Evolutionary conservation across 441 rosid genomes (phyloP).

Genomic region (Capsella rubella): DNA sequence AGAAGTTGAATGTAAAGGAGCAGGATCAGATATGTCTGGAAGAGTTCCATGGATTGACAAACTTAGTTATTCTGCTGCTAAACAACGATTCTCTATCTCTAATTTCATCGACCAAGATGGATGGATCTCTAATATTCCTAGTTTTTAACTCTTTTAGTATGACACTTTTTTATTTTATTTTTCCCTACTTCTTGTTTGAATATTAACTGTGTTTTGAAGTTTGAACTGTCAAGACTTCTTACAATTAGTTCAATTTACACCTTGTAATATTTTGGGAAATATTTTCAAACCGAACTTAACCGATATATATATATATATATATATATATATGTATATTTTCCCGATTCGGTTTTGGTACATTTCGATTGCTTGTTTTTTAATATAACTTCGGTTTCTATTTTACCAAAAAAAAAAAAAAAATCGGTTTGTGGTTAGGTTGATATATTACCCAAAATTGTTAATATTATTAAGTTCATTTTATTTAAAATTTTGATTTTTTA

Average conservation of each 20-base stretch:
- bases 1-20: constrained; percentile 51
- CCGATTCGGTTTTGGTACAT: neutral
- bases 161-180: neutral
- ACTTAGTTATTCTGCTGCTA: neutral
- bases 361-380: neutral
- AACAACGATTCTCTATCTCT: constrained; percentile 34
- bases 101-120: constrained; percentile 49
- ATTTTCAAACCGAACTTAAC: neutral
- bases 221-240: neutral
- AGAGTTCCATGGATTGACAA: constrained; percentile 55
- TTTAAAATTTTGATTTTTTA: neutral
- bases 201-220: constrained; percentile 13
- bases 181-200: neutral
- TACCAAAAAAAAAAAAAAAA: too few relatives aligned
- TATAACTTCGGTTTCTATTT: neutral
- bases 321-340: neutral
- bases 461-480: neutral
- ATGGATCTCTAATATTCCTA: constrained; percentile 49
- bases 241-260: too few relatives aligned
- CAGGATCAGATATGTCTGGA: constrained; percentile 42
- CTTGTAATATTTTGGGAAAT: neutral
- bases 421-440: neutral
- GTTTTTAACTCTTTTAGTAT: neutral
- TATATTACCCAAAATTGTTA: neutral
- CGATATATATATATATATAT: neutral